Percentiles rank a stretch among this genome's conserved stretches.
These are phyloP conservation scores for Backusella parvicylindrica DNA, from an alignment of 192 early-diverging fungal species.

Conservation along the genomic window DNA sequence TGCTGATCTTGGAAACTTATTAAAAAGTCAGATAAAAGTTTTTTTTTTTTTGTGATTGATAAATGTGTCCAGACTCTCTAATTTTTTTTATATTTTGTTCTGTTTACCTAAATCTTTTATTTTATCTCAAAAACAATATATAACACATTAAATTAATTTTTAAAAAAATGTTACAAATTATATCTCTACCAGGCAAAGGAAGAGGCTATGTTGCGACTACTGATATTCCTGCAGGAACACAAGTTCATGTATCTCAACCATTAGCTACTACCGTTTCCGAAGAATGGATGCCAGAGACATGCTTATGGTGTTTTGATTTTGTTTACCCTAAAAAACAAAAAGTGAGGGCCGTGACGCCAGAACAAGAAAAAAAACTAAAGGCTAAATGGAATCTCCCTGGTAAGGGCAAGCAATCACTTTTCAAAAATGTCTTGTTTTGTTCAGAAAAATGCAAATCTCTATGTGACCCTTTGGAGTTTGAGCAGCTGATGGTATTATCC, in stretches of 20 bases:
- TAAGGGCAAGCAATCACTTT: not conserved
- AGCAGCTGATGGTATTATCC: not conserved
- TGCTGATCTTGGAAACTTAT: not conserved
- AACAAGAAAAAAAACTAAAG: not conserved
- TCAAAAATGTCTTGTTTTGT: conserved; percentile 17
- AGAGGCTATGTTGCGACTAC: conserved; percentile 18
- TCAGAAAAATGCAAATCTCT: conserved; percentile 17
- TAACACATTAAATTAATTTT: not conserved
- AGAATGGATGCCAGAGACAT: conserved; percentile 30
- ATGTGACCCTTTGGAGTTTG: not conserved
- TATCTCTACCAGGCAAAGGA: conserved; percentile 15
- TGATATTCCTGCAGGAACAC: conserved; percentile 7
- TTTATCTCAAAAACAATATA: not conserved
- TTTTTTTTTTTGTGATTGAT: not conserved
- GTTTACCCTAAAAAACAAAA: conserved; percentile 22
- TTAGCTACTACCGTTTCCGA: conserved; percentile 15
- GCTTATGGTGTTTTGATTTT: conserved; percentile 25
- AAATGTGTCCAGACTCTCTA: not conserved
- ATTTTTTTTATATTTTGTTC: conserved; percentile 2
- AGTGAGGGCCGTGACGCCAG: conserved; percentile 5
- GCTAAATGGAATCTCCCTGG: not conserved
- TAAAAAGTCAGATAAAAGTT: not conserved
- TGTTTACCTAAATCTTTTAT: not conserved
- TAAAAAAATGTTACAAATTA: not conserved
- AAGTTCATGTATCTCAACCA: conserved; percentile 13